Percentiles rank a stretch among this genome's conserved stretches.
phyloP scores from a whole-genome alignment of 345 rosid species.

The Viola odorata region DNA sequence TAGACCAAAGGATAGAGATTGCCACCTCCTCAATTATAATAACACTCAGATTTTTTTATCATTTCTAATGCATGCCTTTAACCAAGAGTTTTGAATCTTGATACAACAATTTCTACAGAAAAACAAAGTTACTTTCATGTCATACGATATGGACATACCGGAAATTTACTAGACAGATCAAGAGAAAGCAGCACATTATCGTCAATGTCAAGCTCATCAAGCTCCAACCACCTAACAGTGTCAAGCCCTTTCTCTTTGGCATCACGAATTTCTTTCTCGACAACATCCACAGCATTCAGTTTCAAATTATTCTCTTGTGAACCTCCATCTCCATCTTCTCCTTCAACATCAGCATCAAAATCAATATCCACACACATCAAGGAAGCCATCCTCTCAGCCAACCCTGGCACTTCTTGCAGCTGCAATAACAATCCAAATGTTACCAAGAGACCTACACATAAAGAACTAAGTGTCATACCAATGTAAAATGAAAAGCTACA shows the following conservation, averaged over 20 bases:
- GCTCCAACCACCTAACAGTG: conserved; percentile 73
- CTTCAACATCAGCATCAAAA: conserved; percentile 31
- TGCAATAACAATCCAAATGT: conserved; percentile 26
- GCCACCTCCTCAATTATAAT: not conserved
- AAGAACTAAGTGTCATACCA: not conserved
- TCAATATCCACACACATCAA: conserved; percentile 75
- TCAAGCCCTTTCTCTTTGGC: conserved; percentile 49
- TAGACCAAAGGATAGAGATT: no score
- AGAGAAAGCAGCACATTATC: conserved; percentile 56
- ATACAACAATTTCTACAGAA: not conserved
- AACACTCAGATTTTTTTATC: not conserved
- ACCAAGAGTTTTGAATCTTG: not conserved
- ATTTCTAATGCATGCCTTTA: not conserved
- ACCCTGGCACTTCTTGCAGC: conserved; percentile 82
- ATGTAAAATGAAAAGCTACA: not conserved
- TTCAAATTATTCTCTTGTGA: conserved; percentile 18
- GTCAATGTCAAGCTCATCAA: conserved; percentile 62
- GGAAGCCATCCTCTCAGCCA: conserved; percentile 88
- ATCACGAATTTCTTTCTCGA: conserved; percentile 41
- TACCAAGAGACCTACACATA: not conserved
- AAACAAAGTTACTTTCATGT: not conserved
- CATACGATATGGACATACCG: conserved; percentile 28
- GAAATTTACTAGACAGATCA: conserved; percentile 51
- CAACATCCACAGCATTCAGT: conserved; percentile 37
- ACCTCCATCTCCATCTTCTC: conserved; percentile 24